Conservation (phyloP, 768 basidiomycete genomes). For the Xerocomus brunneocitrinus region DNA sequence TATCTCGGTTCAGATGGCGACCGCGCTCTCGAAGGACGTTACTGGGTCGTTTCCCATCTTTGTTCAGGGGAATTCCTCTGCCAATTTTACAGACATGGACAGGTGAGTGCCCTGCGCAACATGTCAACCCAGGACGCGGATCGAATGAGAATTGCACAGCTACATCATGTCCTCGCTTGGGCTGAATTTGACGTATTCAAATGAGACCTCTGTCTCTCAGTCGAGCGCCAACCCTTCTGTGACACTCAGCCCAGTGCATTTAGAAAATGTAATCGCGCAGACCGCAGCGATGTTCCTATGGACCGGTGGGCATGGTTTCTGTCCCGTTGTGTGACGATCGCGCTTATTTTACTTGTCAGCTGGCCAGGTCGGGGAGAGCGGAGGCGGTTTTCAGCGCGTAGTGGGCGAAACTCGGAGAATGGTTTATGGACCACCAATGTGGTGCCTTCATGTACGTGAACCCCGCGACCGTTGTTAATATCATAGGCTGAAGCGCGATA, state of each 20-base stretch:
- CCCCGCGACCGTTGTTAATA: background rate
- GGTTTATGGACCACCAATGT: background rate
- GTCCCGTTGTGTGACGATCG: too few species aligned
- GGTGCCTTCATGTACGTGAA: background rate
- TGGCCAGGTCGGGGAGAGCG: background rate
- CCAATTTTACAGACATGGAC: background rate
- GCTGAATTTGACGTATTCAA: background rate
- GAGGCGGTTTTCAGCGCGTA: background rate
- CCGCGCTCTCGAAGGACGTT: background rate
- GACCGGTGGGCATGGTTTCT: background rate
- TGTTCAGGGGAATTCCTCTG: background rate
- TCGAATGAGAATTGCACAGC: background rate
- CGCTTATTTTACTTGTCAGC: background rate
- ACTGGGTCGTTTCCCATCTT: background rate
- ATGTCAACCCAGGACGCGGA: too few species aligned
- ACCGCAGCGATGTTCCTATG: background rate
- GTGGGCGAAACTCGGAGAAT: too few species aligned
- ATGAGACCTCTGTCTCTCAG: background rate
- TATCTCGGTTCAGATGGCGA: too few species aligned
- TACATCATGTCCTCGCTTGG: background rate
- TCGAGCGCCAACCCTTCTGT: background rate
- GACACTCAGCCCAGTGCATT: background rate
- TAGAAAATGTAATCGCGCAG: background rate
- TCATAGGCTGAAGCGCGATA: too few species aligned
- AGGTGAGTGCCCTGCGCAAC: background rate